Conservation (phyloP, 2,329 filamentous ascomycete species). For the Cryoendolithus antarcticus region DNA sequence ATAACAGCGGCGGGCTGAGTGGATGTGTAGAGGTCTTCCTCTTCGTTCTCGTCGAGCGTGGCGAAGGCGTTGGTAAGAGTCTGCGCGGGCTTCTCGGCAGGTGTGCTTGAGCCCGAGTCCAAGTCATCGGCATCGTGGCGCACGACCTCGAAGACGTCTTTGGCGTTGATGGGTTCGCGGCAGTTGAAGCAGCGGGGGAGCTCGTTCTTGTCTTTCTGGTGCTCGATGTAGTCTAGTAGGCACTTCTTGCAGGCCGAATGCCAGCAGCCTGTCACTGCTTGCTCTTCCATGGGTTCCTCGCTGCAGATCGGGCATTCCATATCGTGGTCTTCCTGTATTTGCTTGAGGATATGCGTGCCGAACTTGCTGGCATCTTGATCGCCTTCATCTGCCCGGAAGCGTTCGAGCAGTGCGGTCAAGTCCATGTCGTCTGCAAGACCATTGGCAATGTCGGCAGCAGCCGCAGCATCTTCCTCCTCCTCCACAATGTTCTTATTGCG, state of each 20-base stretch:
- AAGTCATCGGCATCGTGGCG: conserved; percentile 52
- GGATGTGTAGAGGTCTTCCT: conserved; percentile 26
- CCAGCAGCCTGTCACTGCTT: conserved; percentile 92
- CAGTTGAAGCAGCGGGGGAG: conserved; percentile 82
- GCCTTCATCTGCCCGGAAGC: conserved; percentile 53
- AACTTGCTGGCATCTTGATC: conserved; percentile 58
- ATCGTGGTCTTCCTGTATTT: conserved; percentile 80
- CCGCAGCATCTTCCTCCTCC: conserved; percentile 74
- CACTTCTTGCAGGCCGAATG: conserved; percentile 94
- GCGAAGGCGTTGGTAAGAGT: conserved; percentile 11
- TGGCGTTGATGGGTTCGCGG: conserved; percentile 64
- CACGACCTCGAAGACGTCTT: conserved; percentile 87
- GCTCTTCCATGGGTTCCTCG: conserved; percentile 90
- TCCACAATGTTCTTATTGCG: conserved; percentile 73
- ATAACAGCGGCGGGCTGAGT: conserved; percentile 16
- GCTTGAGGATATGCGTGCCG: conserved; percentile 73
- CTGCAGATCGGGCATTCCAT: conserved; percentile 90
- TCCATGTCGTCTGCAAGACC: conserved; percentile 95
- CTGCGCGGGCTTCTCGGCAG: conserved; percentile 7
- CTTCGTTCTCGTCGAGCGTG: conserved; percentile 9
- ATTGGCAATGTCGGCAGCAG: conserved; percentile 63
- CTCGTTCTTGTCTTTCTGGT: conserved; percentile 65
- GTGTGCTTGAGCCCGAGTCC: conserved; percentile 11
- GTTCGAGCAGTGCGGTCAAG: conserved; percentile 68
- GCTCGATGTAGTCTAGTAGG: conserved; percentile 76